phyloP scores from a whole-genome alignment of 345 rosid species.

The Pelargonium nanum region DNA sequence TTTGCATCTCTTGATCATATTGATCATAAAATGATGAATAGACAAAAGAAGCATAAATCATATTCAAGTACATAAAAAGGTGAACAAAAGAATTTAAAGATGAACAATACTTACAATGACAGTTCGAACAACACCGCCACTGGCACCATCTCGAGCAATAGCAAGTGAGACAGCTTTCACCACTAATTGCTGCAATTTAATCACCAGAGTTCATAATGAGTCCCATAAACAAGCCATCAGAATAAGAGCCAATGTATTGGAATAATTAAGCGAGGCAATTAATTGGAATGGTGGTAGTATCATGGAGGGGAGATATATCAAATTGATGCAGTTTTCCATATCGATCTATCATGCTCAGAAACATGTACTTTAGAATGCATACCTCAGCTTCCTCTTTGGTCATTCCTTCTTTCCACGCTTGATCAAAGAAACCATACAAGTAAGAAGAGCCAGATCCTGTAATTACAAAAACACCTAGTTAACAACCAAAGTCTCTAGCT shows the following conservation, averaged over 20 bases:
- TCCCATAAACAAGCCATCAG: not conserved
- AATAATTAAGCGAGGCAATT: not conserved
- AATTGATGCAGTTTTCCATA: too few relatives aligned
- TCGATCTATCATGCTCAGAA: too few relatives aligned
- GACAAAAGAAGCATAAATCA: not conserved
- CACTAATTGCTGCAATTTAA: slow-evolving; percentile 60
- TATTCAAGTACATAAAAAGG: not conserved
- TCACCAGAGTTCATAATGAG: not conserved
- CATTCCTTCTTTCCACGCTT: slow-evolving; percentile 95
- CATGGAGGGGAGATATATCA: not conserved
- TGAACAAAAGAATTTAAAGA: not conserved
- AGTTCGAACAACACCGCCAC: slow-evolving; percentile 96
- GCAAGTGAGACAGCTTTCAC: slow-evolving; percentile 92
- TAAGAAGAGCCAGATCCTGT: slow-evolving; percentile 95
- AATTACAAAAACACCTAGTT: not conserved
- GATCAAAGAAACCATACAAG: slow-evolving; percentile 91
- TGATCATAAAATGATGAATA: too few relatives aligned
- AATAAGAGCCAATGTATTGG: not conserved
- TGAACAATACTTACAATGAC: slow-evolving; percentile 52
- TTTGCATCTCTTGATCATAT: too few relatives aligned
- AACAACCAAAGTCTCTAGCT: not conserved
- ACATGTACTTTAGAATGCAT: slow-evolving; percentile 3
- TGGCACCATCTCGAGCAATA: slow-evolving; percentile 94
- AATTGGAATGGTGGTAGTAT: not conserved
- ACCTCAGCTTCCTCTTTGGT: slow-evolving; percentile 99